phyloP scores from a whole-genome alignment of 2,329 filamentous ascomycete genomes.

The Beauveria pseudobassiana region DNA sequence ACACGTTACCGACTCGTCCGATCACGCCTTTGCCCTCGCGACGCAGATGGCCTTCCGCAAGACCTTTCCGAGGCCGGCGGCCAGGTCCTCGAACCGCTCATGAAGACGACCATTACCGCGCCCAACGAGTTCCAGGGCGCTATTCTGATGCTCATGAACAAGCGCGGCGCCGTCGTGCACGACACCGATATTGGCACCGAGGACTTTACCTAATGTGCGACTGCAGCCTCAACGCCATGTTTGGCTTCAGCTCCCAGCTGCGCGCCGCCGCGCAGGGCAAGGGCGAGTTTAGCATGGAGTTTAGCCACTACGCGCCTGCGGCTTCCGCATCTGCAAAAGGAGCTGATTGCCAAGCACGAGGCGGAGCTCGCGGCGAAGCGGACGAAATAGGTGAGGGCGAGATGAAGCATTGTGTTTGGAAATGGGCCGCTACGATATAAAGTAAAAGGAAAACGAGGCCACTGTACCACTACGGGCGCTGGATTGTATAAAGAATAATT shows the following conservation, averaged over 20 bases:
- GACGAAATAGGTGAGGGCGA: conserved; percentile 34
- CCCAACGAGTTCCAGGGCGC: conserved; percentile 97
- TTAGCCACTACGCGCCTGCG: conserved; percentile 87
- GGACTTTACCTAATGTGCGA: conserved; percentile 92
- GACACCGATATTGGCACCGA: conserved; percentile 92
- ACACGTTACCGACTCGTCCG: conserved; percentile 95
- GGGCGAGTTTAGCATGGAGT: conserved; percentile 98
- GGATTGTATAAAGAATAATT: not conserved
- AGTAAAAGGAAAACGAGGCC: too few relatives aligned
- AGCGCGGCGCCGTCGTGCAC: conserved; percentile 88
- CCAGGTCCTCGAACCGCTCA: conserved; percentile 85
- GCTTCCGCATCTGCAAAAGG: conserved; percentile 74
- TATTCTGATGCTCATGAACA: conserved; percentile 91
- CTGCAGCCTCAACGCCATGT: conserved; percentile 94
- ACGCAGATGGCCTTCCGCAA: conserved; percentile 96
- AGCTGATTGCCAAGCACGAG: conserved; percentile 51
- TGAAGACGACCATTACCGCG: conserved; percentile 96
- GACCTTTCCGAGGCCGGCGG: conserved; percentile 76
- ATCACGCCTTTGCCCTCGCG: conserved; percentile 90
- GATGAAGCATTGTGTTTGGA: not conserved
- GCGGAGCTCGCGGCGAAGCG: conserved; percentile 51
- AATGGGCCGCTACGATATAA: not conserved
- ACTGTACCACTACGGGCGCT: conserved; percentile 2
- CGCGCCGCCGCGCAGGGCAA: conserved; percentile 94
- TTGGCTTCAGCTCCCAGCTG: conserved; percentile 88